These are phyloP conservation scores for Pythium grandisporangium DNA, from an alignment of 352 stramenopile species.

Conservation along the genomic window DNA sequence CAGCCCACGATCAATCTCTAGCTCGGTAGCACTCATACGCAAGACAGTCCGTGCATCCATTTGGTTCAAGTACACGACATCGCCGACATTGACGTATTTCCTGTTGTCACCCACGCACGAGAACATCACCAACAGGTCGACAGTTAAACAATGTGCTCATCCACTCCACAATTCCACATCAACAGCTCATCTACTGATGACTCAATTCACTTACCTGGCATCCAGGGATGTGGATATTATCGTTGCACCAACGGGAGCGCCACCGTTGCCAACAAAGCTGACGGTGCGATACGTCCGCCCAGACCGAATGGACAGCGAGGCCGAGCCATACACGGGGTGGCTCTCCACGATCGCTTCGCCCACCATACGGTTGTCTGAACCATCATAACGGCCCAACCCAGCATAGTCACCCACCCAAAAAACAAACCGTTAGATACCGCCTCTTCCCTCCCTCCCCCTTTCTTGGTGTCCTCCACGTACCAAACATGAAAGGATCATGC, in stretches of 20 bases:
- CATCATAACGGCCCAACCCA: neutral
- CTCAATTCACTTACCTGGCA: constrained; percentile 25
- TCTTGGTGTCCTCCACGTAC: no score
- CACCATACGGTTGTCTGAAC: constrained; percentile 48
- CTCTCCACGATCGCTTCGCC: constrained; percentile 39
- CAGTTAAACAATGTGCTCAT: neutral
- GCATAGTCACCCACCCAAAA: neutral
- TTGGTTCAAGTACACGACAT: constrained; percentile 43
- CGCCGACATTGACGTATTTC: constrained; percentile 32
- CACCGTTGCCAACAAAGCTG: constrained; percentile 19
- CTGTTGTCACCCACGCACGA: constrained; percentile 8
- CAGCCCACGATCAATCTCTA: constrained; percentile 38
- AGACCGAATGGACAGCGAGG: constrained; percentile 40
- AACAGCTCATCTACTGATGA: no score
- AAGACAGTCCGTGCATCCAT: constrained; percentile 38
- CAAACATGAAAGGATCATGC: constrained; percentile 42
- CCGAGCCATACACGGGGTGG: constrained; percentile 45
- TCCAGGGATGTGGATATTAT: constrained; percentile 31
- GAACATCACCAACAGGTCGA: constrained; percentile 2
- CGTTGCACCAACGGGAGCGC: constrained; percentile 22
- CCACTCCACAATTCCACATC: no score
- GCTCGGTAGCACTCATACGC: constrained; percentile 21
- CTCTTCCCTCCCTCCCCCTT: no score
- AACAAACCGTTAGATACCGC: neutral
- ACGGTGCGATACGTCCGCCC: constrained; percentile 33